Percentiles rank a stretch among this genome's conserved stretches.
Conservation (phyloP, 176 grass and related monocot species). For the Oropetium thomaeum region DNA sequence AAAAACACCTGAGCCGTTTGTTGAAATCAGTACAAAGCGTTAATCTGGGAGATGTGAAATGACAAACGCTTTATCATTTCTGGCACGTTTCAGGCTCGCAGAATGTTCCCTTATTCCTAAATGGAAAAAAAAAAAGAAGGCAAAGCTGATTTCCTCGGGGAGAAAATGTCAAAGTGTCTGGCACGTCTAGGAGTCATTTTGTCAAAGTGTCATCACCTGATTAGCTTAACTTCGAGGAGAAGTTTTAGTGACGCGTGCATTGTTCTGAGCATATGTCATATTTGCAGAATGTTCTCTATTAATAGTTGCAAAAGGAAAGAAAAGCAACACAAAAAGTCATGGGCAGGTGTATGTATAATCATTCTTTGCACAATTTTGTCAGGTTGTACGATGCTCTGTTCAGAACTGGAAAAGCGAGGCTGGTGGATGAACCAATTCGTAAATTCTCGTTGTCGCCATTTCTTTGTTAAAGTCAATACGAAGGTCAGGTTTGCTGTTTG, state of each 20-base stretch:
- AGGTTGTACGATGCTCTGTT: not conserved
- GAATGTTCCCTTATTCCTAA: slow-evolving; percentile 32
- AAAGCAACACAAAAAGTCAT: no score
- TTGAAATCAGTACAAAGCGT: not conserved
- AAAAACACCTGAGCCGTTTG: slow-evolving; percentile 1
- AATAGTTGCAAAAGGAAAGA: not conserved
- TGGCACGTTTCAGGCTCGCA: not conserved
- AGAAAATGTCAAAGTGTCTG: no score
- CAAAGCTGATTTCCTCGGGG: not conserved
- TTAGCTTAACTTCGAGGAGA: not conserved
- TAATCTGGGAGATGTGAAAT: slow-evolving; percentile 16
- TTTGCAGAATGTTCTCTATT: slow-evolving; percentile 18
- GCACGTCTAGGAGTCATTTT: not conserved
- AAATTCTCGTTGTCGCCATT: not conserved
- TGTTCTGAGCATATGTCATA: not conserved
- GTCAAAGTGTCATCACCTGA: not conserved
- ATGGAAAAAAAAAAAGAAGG: slow-evolving; percentile 32
- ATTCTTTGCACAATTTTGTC: not conserved
- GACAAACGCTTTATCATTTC: slow-evolving; percentile 25
- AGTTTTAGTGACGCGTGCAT: not conserved
- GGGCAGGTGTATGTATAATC: not conserved
- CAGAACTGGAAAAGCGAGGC: slow-evolving; percentile 19
- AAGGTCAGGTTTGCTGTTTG: not conserved
- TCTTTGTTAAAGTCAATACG: not conserved
- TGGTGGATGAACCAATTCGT: not conserved